A percentile compares a stretch with the other conserved stretches of the same genome.
These are phyloP conservation scores for Arachnomyces sp. DNA, from an alignment of 2,329 filamentous ascomycete species.

Conservation along the genomic window DNA sequence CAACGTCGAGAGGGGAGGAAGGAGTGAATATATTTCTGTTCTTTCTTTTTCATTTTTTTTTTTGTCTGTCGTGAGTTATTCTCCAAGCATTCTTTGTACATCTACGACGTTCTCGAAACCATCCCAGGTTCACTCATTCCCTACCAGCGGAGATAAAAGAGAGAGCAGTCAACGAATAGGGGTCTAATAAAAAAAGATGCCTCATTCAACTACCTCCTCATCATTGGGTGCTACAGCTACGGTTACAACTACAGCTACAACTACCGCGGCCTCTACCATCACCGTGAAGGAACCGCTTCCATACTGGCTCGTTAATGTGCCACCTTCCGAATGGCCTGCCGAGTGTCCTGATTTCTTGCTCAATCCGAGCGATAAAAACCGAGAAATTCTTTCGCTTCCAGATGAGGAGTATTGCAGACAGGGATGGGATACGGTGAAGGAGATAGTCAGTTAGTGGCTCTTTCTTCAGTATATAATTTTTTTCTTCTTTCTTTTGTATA, in stretches of 20 bases:
- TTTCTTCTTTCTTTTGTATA: background rate
- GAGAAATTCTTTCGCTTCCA: conserved; percentile 59
- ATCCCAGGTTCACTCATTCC: no score
- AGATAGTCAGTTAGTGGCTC: conserved; percentile 47
- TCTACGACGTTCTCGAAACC: no score
- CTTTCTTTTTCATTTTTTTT: no score
- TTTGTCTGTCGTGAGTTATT: no score
- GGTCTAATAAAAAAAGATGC: no score
- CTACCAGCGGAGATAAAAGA: no score
- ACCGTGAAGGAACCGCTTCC: conserved; percentile 35
- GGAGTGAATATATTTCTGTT: no score
- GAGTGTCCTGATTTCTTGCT: conserved; percentile 66
- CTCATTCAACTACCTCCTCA: conserved; percentile 4
- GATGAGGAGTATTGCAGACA: conserved; percentile 58
- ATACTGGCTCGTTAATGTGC: conserved; percentile 81
- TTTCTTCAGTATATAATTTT: conserved; percentile 1
- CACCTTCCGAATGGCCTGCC: conserved; percentile 50
- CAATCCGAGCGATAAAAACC: conserved; percentile 60
- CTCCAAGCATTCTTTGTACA: no score
- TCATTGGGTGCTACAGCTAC: conserved; percentile 7
- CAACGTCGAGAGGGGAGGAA: no score
- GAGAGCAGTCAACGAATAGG: no score
- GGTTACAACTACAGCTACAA: conserved; percentile 15
- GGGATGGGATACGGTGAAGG: conserved; percentile 62
- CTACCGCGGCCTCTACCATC: conserved; percentile 19